These are phyloP conservation scores for Umbelopsis ramanniana DNA, from an alignment of 192 early-diverging fungal genomes.

Conservation along the genomic window DNA sequence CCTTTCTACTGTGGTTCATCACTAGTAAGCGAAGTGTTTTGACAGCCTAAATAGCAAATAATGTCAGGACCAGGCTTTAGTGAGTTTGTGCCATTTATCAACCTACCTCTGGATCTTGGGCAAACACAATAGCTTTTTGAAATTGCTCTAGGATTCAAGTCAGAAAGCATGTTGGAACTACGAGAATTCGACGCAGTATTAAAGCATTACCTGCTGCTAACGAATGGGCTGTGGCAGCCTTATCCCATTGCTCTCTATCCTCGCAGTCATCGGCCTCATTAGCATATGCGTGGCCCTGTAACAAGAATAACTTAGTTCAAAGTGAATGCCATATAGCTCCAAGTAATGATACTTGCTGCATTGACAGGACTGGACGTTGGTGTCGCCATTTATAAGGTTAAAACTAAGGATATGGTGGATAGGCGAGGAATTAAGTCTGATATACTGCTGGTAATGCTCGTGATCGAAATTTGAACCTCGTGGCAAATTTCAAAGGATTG, in stretches of 20 bases:
- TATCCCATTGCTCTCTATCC: slow-evolving; percentile 56
- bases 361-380: slow-evolving; percentile 23
- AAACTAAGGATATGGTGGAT: neutral
- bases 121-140: slow-evolving; percentile 56
- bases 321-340: neutral
- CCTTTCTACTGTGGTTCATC: slow-evolving; percentile 68
- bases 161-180: neutral
- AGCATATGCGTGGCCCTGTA: slow-evolving; percentile 69
- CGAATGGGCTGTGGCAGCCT: slow-evolving; percentile 68
- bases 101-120: slow-evolving; percentile 61
- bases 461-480: slow-evolving; percentile 15
- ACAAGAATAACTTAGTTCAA: neutral
- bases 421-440: neutral
- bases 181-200: neutral
- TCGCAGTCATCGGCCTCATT: slow-evolving; percentile 64
- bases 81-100: neutral
- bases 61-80: too few species aligned
- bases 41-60: slow-evolving; percentile 47
- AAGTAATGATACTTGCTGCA: slow-evolving; percentile 21
- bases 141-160: slow-evolving; percentile 52
- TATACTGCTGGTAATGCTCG: neutral
- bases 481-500: too few species aligned
- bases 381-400: neutral
- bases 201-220: slow-evolving; percentile 63
- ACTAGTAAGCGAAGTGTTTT: slow-evolving; percentile 70